phyloP scores from a whole-genome alignment of 495 filamentous ascomycete species.

The Penicillium malachiteum region DNA sequence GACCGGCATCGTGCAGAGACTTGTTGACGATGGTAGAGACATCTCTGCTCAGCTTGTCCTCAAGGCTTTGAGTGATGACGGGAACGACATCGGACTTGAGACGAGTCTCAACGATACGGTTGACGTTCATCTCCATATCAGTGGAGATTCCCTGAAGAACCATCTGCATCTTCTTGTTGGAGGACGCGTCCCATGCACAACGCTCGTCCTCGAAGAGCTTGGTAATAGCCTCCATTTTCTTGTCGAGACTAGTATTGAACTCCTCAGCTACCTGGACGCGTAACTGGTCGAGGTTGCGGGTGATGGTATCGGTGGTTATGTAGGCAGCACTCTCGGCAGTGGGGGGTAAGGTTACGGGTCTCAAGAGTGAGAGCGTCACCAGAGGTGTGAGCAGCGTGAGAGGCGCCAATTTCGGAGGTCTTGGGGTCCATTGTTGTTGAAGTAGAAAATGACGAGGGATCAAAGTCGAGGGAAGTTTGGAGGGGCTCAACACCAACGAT shows the following conservation, averaged over 20 bases:
- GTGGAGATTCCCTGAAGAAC: slow-evolving; percentile 83
- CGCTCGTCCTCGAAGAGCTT: slow-evolving; percentile 64
- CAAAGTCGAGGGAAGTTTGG: neutral
- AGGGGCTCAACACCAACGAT: slow-evolving; percentile 20
- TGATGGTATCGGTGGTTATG: too few species aligned
- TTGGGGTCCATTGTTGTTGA: slow-evolving; percentile 12
- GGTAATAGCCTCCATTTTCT: slow-evolving; percentile 57
- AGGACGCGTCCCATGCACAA: slow-evolving; percentile 61
- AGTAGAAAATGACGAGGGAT: neutral
- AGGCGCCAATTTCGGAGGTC: too few species aligned
- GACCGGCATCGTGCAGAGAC: too few species aligned
- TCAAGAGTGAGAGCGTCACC: too few species aligned
- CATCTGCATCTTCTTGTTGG: slow-evolving; percentile 69
- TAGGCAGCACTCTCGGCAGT: too few species aligned
- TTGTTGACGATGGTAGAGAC: too few species aligned
- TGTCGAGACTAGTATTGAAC: neutral
- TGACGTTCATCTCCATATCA: slow-evolving; percentile 80
- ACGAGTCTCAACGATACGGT: slow-evolving; percentile 64
- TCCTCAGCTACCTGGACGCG: neutral
- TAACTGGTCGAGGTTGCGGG: slow-evolving; percentile 33
- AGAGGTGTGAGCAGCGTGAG: too few species aligned
- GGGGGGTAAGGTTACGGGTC: too few species aligned
- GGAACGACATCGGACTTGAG: slow-evolving; percentile 53
- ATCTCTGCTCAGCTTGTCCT: too few species aligned
- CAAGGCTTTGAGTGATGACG: too few species aligned